These are phyloP conservation scores for Galerina marginata DNA, from an alignment of 768 basidiomycete species.

Conservation along the genomic window DNA sequence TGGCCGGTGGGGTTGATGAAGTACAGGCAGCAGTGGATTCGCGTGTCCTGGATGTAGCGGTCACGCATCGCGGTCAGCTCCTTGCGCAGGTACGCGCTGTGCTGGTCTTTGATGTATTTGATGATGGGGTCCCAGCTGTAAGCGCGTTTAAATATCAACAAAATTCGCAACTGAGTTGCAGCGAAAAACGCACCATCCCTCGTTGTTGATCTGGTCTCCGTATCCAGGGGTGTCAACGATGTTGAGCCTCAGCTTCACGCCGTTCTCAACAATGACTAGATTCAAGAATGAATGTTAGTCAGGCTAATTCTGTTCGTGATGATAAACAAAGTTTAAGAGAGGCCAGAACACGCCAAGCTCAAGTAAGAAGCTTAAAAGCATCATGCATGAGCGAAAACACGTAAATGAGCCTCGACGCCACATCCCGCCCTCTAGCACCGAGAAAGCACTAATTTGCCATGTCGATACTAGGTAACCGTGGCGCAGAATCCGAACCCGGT, in stretches of 20 bases:
- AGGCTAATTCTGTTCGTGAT: not conserved
- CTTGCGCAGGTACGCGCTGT: slow-evolving; percentile 98
- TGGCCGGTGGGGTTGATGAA: slow-evolving; percentile 99
- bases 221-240: slow-evolving; percentile 99
- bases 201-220: slow-evolving; percentile 98
- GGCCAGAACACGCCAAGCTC: not conserved
- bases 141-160: slow-evolving; percentile 9
- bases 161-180: slow-evolving; percentile 2
- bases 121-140: slow-evolving; percentile 96
- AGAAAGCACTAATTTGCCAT: too few species aligned
- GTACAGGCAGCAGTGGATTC: slow-evolving; percentile 97
- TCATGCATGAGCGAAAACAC: too few species aligned
- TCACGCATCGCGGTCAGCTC: slow-evolving; percentile 99
- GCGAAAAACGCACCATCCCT: slow-evolving; percentile 76
- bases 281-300: not conserved
- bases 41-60: slow-evolving; percentile 97
- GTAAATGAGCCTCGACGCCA: too few species aligned
- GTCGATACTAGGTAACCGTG: not conserved
- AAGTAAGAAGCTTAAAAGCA: not conserved
- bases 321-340: slow-evolving; percentile 4
- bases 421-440: too few species aligned
- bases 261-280: slow-evolving; percentile 94
- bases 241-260: slow-evolving; percentile 92
- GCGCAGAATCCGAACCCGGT: not conserved
- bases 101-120: slow-evolving; percentile 99